Evolutionary conservation across 2,329 filamentous ascomycete species (phyloP).

Genomic region (Neofusicoccum ribis): DNA sequence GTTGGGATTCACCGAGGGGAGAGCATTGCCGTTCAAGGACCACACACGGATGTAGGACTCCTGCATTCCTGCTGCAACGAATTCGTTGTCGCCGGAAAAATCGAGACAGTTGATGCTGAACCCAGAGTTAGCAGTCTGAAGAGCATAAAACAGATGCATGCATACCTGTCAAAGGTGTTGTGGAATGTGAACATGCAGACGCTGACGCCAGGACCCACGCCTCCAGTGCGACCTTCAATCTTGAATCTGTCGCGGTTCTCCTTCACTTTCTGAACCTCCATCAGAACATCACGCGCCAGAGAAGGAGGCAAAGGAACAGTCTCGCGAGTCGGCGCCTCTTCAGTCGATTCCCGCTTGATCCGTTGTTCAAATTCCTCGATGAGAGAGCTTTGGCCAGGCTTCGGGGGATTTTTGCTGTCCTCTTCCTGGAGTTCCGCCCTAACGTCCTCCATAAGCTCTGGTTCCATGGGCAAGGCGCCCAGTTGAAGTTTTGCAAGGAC

Average conservation of each 20-base stretch:
- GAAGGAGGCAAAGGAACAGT: constrained; percentile 87
- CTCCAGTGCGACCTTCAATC: constrained; percentile 81
- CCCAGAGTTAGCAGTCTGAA: constrained; percentile 22
- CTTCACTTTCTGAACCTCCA: constrained; percentile 91
- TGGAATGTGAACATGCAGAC: constrained; percentile 99
- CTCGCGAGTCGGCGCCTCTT: constrained; percentile 75
- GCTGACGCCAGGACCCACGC: constrained; percentile 78
- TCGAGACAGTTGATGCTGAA: constrained; percentile 80
- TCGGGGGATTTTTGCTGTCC: constrained; percentile 74
- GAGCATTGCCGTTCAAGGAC: constrained; percentile 81
- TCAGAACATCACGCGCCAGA: constrained; percentile 82
- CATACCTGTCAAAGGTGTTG: constrained; percentile 87
- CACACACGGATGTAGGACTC: constrained; percentile 97
- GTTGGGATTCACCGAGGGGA: constrained; percentile 47
- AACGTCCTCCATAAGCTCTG: constrained; percentile 79
- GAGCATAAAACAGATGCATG: neutral
- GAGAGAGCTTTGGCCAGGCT: constrained; percentile 68
- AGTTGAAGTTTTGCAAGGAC: constrained; percentile 68
- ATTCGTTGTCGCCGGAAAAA: constrained; percentile 85
- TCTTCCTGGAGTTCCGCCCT: constrained; percentile 84
- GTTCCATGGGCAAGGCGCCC: constrained; percentile 80
- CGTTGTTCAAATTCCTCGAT: constrained; percentile 86
- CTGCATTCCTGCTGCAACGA: constrained; percentile 85
- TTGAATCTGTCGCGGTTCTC: constrained; percentile 91
- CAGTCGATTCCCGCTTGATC: constrained; percentile 85